These are phyloP conservation scores for Trametes cingulata DNA, from an alignment of 768 basidiomycete genomes.

Conservation along the genomic window DNA sequence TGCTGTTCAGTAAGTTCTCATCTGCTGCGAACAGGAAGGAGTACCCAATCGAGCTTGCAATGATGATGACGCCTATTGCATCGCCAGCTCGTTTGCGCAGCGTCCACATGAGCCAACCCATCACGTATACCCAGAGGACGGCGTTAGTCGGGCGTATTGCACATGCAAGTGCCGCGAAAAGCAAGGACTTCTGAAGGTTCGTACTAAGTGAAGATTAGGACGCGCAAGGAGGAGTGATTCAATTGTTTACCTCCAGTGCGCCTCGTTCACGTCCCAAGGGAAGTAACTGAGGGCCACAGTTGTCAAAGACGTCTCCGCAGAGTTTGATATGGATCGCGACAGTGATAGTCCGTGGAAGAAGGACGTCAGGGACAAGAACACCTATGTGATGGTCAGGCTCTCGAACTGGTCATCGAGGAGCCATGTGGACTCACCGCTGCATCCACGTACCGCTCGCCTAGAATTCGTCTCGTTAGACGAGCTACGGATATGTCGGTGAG, in stretches of 20 bases:
- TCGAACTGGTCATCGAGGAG: not conserved
- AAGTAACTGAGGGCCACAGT: conserved; percentile 76
- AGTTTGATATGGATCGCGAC: conserved; percentile 90
- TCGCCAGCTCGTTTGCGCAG: conserved; percentile 40
- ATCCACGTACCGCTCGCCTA: conserved; percentile 59
- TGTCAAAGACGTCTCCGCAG: conserved; percentile 85
- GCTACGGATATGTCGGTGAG: conserved; percentile 77
- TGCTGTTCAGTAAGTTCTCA: not conserved
- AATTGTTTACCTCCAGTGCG: conserved; percentile 23
- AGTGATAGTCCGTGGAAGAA: conserved; percentile 86
- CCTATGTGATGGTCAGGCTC: conserved; percentile 40
- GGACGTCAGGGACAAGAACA: conserved; percentile 78
- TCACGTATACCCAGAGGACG: conserved; percentile 81
- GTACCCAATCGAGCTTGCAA: conserved; percentile 49
- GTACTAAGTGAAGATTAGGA: conserved; percentile 35
- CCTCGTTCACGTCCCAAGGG: conserved; percentile 55
- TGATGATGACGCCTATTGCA: conserved; percentile 37
- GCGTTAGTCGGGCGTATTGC: conserved; percentile 87
- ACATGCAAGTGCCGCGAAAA: conserved; percentile 76
- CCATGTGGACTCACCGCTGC: conserved; percentile 56
- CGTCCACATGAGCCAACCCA: conserved; percentile 56
- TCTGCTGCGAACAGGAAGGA: not conserved
- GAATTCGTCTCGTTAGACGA: conserved; percentile 54
- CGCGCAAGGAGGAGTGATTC: no score
- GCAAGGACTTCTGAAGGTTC: conserved; percentile 38